phyloP scores from a whole-genome alignment of 768 basidiomycete species.

The Hydnomerulius pinastri region DNA sequence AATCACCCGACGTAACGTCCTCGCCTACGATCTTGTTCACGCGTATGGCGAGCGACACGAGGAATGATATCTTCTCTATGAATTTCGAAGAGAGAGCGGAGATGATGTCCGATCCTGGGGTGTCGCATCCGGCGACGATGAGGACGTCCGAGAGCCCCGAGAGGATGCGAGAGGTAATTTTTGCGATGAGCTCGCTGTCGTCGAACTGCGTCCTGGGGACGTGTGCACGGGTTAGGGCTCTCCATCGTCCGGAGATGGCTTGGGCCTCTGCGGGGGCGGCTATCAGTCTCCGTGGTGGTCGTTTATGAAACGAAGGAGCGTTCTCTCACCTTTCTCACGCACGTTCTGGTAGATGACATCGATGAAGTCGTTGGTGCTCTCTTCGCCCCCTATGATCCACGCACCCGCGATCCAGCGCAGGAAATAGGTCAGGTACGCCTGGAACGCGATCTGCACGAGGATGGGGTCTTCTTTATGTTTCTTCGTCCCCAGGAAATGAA shows the following conservation, averaged over 20 bases:
- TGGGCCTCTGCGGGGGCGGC: slow-evolving; percentile 38
- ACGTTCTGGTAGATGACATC: slow-evolving; percentile 36
- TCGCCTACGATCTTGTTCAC: slow-evolving; percentile 43
- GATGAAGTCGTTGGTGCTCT: slow-evolving; percentile 20
- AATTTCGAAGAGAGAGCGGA: slow-evolving; percentile 46
- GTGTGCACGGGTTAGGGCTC: slow-evolving; percentile 40
- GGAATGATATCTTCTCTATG: slow-evolving; percentile 40
- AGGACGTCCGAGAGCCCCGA: slow-evolving; percentile 31
- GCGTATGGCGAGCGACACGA: slow-evolving; percentile 47
- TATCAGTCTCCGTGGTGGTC: slow-evolving; percentile 3
- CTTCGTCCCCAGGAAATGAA: slow-evolving; percentile 30
- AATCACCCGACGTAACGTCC: slow-evolving; percentile 33
- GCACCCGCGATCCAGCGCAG: slow-evolving; percentile 28
- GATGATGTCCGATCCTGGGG: slow-evolving; percentile 30
- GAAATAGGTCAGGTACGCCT: slow-evolving; percentile 28
- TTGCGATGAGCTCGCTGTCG: slow-evolving; percentile 21
- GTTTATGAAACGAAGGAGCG: not conserved
- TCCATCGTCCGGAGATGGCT: slow-evolving; percentile 46
- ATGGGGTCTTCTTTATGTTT: slow-evolving; percentile 36
- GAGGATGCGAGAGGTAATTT: slow-evolving; percentile 25
- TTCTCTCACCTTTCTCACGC: slow-evolving; percentile 35
- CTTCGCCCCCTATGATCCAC: slow-evolving; percentile 34
- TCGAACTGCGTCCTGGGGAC: slow-evolving; percentile 26
- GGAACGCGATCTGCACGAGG: slow-evolving; percentile 39
- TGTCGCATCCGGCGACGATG: slow-evolving; percentile 27